Evolutionary conservation across 345 rosid genomes (phyloP).

Genomic region (Eucalyptus shirleyi): DNA sequence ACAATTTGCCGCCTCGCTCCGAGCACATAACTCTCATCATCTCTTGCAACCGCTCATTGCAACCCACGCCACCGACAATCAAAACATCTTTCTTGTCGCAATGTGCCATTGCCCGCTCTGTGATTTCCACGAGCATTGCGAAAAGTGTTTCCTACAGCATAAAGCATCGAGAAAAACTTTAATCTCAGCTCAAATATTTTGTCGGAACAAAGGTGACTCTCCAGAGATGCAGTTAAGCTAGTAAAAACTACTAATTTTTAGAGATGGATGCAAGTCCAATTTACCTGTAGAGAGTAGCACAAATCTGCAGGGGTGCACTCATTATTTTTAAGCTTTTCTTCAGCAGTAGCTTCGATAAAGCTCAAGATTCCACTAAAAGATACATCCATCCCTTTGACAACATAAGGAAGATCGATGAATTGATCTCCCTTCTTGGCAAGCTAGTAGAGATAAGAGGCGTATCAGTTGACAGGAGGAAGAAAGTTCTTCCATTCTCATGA

Average conservation of each 20-base stretch:
- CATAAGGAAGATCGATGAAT: conserved; percentile 87
- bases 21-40: conserved; percentile 98
- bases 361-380: conserved; percentile 95
- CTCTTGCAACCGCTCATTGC: conserved; percentile 87
- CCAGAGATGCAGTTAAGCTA: neutral
- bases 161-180: neutral
- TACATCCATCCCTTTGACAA: conserved; percentile 98
- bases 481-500: neutral
- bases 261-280: neutral
- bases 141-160: conserved; percentile 62
- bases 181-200: neutral
- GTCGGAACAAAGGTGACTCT: neutral
- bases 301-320: conserved; percentile 92
- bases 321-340: conserved; percentile 68
- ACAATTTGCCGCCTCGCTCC: conserved; percentile 62
- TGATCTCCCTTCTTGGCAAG: conserved; percentile 93
- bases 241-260: neutral
- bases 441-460: conserved; percentile 15
- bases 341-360: conserved; percentile 72
- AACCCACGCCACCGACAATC: conserved; percentile 94
- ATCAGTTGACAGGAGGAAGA: neutral
- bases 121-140: conserved; percentile 97
- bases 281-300: conserved; percentile 92
- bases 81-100: conserved; percentile 88
- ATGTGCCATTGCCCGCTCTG: conserved; percentile 96